Evolutionary conservation across 2,329 filamentous ascomycete species (phyloP).

Genomic region (Aspergillus transmontanensis): DNA sequence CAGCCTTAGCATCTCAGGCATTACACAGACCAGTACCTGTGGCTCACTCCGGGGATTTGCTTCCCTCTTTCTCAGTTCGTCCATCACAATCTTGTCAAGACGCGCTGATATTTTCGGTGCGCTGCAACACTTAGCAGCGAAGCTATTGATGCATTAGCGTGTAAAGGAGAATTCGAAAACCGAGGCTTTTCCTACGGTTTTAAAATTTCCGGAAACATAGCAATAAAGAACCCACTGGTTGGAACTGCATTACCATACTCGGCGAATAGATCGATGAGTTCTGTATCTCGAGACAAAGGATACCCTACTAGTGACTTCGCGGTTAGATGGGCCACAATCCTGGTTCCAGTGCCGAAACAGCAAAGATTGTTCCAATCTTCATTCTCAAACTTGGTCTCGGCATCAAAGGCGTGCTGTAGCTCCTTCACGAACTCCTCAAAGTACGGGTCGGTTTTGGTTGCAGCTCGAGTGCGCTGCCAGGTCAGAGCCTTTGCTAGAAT

Average conservation of each 20-base stretch:
- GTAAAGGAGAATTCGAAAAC: too few species aligned
- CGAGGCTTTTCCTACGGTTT: neutral
- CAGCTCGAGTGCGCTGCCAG: neutral
- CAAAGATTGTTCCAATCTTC: neutral
- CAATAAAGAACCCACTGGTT: neutral
- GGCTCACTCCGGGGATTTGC: neutral
- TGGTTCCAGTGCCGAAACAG: neutral
- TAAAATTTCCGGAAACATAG: neutral
- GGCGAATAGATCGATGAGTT: neutral
- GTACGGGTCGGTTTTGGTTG: neutral
- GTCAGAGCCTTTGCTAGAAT: neutral
- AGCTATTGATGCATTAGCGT: neutral
- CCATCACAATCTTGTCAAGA: neutral
- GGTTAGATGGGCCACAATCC: neutral
- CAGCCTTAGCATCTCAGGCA: neutral
- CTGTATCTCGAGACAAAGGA: neutral
- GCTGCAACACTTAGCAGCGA: neutral
- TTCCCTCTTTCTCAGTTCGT: neutral
- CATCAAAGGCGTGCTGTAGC: neutral
- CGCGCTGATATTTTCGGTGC: neutral
- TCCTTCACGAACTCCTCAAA: neutral
- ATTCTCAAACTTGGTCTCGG: neutral
- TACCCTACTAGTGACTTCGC: neutral
- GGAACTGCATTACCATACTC: neutral
- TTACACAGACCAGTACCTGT: too few species aligned